A percentile compares a stretch with the other conserved stretches of the same genome.
Conservation (phyloP, 73 alveolate species). For the Tetrahymena malaccensis region DNA sequence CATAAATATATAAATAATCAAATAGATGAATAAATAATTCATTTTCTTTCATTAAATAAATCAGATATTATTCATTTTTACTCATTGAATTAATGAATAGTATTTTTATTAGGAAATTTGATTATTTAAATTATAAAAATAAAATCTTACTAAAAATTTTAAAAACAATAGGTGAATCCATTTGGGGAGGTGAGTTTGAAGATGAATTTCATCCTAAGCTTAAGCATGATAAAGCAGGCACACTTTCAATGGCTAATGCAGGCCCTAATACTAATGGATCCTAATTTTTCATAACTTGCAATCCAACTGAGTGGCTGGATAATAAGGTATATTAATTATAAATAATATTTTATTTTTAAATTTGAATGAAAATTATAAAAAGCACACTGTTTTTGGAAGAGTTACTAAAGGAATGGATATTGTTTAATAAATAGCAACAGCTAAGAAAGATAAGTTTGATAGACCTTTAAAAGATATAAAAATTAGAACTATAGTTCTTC, state of each 20-base stretch:
- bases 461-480: slow-evolving; percentile 57
- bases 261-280: slow-evolving; percentile 93
- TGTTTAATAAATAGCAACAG: slow-evolving; percentile 52
- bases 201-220: slow-evolving; percentile 89
- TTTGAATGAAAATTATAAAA: background rate
- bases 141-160: background rate
- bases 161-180: slow-evolving; percentile 34
- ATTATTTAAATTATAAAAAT: too few species aligned
- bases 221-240: slow-evolving; percentile 82
- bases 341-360: slow-evolving; percentile 4
- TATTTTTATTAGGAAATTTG: too few species aligned
- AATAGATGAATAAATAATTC: too few species aligned
- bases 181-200: slow-evolving; percentile 81
- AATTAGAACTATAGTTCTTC: slow-evolving; percentile 13
- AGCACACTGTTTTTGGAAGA: slow-evolving; percentile 89
- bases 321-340: slow-evolving; percentile 49
- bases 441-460: slow-evolving; percentile 54
- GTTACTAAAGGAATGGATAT: slow-evolving; percentile 69
- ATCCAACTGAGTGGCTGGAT: slow-evolving; percentile 79
- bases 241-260: slow-evolving; percentile 89
- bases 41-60: too few species aligned
- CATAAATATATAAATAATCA: too few species aligned
- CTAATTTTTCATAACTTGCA: slow-evolving; percentile 87
- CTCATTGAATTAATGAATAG: too few species aligned
- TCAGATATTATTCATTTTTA: too few species aligned